Evolutionary conservation across 495 filamentous ascomycete genomes (phyloP).

Genomic region (Achaetomiella virescens): DNA sequence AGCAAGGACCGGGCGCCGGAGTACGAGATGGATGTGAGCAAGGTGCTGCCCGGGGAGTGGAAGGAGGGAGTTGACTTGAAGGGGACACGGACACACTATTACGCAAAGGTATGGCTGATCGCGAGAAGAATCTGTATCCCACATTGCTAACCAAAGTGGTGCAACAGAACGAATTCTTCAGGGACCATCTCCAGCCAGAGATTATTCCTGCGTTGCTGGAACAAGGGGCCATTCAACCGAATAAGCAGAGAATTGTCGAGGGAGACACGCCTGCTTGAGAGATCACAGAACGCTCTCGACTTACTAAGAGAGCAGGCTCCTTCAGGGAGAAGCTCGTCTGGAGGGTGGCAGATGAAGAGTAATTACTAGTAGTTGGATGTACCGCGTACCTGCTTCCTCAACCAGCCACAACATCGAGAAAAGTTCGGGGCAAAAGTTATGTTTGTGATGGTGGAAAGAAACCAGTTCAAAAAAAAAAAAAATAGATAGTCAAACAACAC

Average conservation of each 20-base stretch:
- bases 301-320: slow-evolving; percentile 36
- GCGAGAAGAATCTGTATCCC: neutral
- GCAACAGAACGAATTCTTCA: slow-evolving; percentile 44
- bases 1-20: slow-evolving; percentile 31
- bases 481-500: too few relatives aligned
- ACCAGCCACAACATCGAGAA: too few relatives aligned
- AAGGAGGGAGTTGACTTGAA: slow-evolving; percentile 41
- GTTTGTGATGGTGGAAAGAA: too few relatives aligned
- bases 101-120: slow-evolving; percentile 33
- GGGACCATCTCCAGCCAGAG: slow-evolving; percentile 38
- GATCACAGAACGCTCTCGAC: slow-evolving; percentile 41
- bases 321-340: slow-evolving; percentile 48
- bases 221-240: slow-evolving; percentile 40
- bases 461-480: too few relatives aligned
- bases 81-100: slow-evolving; percentile 46
- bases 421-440: too few relatives aligned
- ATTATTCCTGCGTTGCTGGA: slow-evolving; percentile 46
- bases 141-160: neutral
- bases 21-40: slow-evolving; percentile 39
- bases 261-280: slow-evolving; percentile 43
- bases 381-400: too few relatives aligned
- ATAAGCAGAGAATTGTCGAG: slow-evolving; percentile 42
- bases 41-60: slow-evolving; percentile 32
- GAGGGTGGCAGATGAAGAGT: slow-evolving; percentile 30
- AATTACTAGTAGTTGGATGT: too few relatives aligned